Evolutionary conservation across 352 stramenopile genomes (phyloP), one percentile per base, ranked within the genome.

Genomic region (Sclerospora graminicola): DNA sequence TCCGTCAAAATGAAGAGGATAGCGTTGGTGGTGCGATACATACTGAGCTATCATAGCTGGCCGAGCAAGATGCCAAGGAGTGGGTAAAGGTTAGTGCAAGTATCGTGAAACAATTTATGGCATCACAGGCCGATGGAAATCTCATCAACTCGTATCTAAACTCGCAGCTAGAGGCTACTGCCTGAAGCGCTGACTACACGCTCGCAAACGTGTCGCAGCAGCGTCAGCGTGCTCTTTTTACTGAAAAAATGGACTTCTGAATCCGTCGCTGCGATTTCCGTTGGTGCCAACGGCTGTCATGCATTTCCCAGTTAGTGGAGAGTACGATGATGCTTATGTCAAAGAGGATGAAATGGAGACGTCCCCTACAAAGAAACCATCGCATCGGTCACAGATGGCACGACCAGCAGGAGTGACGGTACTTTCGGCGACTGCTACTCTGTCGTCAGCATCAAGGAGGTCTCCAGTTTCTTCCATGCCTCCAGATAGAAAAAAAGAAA

Each of bases 101-200:
- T 7, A 58, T 84, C 29, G 73, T 86, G n/a, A 72, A 73, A 46
- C 72, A 86, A 59, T 84, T 84, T 21, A 48, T 84, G 46, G 63
- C 77, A 32, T 57, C 82, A 37, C 57, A 66, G 1, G 46, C 52
- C 15, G 52, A 72, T 39, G 63, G 56, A 6, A 48, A 48, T 8
- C 42, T 69, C 11, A 48, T 42, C 13, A 70, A 82, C 54, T 75
- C 73, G 33, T 89, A 82, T 55, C 64, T 84, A n/a, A 67, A 83
- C 38, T 45, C 70, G 24, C 65, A 82, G 27, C 57, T 89, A 14
- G 59, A 63, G 26, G 48, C 48, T 16, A 76, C 72, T 0, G 62
- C 54, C 2, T 52, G 50, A 66, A 4, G 43, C 57, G 0, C 58
- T 84, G 9, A 41, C 49, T 16, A n/a, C 20, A 2, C 31, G 53